Evolutionary conservation across 1,284 basidiomycete species (phyloP), one percentile per base, ranked within the genome.

Genomic region (Sporisorium reilianum): DNA sequence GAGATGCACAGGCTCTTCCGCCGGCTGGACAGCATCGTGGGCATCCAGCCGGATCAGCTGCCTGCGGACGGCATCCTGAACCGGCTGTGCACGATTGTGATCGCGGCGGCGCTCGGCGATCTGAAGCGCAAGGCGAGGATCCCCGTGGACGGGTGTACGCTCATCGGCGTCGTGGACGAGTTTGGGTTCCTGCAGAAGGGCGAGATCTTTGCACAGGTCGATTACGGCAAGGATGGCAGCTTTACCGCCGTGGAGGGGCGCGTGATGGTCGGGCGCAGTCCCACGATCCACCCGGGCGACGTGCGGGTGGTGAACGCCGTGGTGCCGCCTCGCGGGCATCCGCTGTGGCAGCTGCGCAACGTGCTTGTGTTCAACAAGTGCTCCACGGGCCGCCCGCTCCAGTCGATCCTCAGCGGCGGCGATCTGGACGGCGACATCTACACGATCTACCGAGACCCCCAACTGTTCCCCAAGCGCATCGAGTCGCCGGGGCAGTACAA

Each of bases 401-500:
- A 64, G n/a, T 64, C 65, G 16, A 77, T 74, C 45, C 66, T 79
- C 14, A 58, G 63, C 25, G 68, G 69, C 5, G 76, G 65, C 16
- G 77, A 79, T 25, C 34, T 75, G 10, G 74, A 79, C 45, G 77
- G 77, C 2, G 77, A 79, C 50, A 45, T 68, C 18, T 77, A 87
- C 38, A 90, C 89, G 77, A 64, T 74, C 62, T 77, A 90, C 41
- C 87, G 87, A 10, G 76, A 79, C 44, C 51, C 59, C 16, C 42
- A 41, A 82, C 91, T 53, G 81, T 91, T 49, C 88, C 91, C 28
- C 82, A 87, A 32, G 83, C 84, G 36, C 9, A 86, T 88, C 2
- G 81, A 81, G 41, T 16, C 56, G 12, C 88, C 91, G 6, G 90
- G 88, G 2, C 80, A 84, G n/a, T 92, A 92, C 11, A 76, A 85